A percentile compares a stretch with the other conserved stretches of the same genome.
Conservation (phyloP, 306 rosid genomes). For the Adenanthera pavonina region DNA sequence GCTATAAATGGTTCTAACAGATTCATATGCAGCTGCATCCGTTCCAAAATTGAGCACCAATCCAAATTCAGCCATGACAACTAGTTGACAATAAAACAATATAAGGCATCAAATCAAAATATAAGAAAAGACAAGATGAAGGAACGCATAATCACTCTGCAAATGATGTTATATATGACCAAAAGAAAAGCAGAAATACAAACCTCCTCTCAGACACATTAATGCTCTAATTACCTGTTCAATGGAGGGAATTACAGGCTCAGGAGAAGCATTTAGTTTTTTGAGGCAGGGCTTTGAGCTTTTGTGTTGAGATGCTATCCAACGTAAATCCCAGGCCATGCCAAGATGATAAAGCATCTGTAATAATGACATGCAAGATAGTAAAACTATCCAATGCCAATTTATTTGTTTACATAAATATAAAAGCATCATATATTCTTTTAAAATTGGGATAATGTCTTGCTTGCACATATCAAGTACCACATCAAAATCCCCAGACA, state of each 20-base stretch:
- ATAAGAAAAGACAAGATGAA: not conserved
- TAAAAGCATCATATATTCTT: slow-evolving; percentile 19
- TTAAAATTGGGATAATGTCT: not conserved
- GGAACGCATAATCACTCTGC: not conserved
- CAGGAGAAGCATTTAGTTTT: slow-evolving; percentile 58
- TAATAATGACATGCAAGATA: slow-evolving; percentile 32
- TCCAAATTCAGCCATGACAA: slow-evolving; percentile 73
- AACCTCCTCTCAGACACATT: slow-evolving; percentile 7
- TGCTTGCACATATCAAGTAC: not conserved
- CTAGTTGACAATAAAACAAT: slow-evolving; percentile 48
- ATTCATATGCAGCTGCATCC: slow-evolving; percentile 82
- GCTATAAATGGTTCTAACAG: slow-evolving; percentile 92
- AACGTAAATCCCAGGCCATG: slow-evolving; percentile 88
- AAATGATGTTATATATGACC: slow-evolving; percentile 16
- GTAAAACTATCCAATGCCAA: not conserved
- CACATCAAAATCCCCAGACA: not conserved
- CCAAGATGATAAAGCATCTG: slow-evolving; percentile 92
- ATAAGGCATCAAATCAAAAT: slow-evolving; percentile 38
- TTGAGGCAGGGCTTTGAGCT: slow-evolving; percentile 35
- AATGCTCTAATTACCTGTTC: slow-evolving; percentile 64
- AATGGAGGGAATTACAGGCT: slow-evolving; percentile 68
- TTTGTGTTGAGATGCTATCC: slow-evolving; percentile 56
- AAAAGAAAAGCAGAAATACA: not conserved
- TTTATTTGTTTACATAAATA: not conserved
- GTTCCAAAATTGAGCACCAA: slow-evolving; percentile 79